These are phyloP conservation scores for Stentor coeruleus DNA, from an alignment of 73 alveolate genomes.

Conservation along the genomic window DNA sequence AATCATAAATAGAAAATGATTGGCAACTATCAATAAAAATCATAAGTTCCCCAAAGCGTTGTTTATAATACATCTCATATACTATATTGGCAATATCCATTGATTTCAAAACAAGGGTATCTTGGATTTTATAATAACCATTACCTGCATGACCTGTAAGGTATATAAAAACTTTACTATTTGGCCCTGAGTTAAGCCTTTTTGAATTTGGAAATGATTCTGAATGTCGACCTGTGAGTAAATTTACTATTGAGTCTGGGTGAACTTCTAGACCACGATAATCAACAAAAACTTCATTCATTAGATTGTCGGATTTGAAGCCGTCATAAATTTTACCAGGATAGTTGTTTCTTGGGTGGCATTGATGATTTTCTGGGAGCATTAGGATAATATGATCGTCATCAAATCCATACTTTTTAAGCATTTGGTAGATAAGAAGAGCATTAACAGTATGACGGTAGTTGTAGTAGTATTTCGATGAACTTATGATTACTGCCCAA, in stretches of 20 bases:
- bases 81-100: slow-evolving; percentile 73
- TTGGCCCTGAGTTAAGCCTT: slow-evolving; percentile 57
- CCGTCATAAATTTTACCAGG: slow-evolving; percentile 73
- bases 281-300: slow-evolving; percentile 67
- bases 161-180: slow-evolving; percentile 58
- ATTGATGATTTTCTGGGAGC: slow-evolving; percentile 77
- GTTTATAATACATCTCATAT: slow-evolving; percentile 64
- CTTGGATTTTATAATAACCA: slow-evolving; percentile 77
- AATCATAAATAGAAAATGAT: slow-evolving; percentile 71
- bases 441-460: slow-evolving; percentile 83
- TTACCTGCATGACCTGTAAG: slow-evolving; percentile 90
- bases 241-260: slow-evolving; percentile 56
- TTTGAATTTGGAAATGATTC: slow-evolving; percentile 55
- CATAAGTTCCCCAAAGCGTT: slow-evolving; percentile 66
- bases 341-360: slow-evolving; percentile 78
- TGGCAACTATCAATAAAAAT: slow-evolving; percentile 84
- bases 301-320: slow-evolving; percentile 45
- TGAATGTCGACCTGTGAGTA: slow-evolving; percentile 68
- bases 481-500: not conserved
- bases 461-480: slow-evolving; percentile 78
- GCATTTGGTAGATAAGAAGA: slow-evolving; percentile 49
- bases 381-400: slow-evolving; percentile 80
- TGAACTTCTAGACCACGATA: slow-evolving; percentile 70
- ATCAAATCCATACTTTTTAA: slow-evolving; percentile 74
- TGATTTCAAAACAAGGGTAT: slow-evolving; percentile 68